Conservation (phyloP, 805 yeast genomes). For the Cyberlindnera nakhonratchasimensis region DNA sequence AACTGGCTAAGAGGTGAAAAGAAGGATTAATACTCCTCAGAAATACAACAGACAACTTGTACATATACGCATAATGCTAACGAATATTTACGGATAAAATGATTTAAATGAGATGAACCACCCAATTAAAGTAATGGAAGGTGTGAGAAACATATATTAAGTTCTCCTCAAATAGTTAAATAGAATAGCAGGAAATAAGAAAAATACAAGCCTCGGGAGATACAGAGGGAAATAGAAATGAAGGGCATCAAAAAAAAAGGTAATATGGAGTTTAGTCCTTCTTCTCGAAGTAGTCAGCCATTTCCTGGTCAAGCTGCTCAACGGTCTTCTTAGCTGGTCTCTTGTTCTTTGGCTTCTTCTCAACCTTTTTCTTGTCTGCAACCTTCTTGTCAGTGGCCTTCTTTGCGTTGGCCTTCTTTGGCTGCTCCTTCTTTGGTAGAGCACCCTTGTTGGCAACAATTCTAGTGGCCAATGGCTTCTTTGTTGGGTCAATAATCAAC, state of each 20-base stretch:
- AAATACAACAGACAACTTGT: not conserved
- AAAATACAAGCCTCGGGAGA: not conserved
- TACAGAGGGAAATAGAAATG: not conserved
- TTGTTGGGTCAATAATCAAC: conserved; percentile 79
- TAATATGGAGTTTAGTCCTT: conserved; percentile 28
- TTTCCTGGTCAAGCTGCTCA: conserved; percentile 95
- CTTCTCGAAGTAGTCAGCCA: conserved; percentile 87
- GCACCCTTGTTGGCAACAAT: conserved; percentile 47
- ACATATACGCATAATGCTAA: not conserved
- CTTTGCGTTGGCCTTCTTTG: conserved; percentile 17
- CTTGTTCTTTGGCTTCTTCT: conserved; percentile 30
- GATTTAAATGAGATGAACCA: no score
- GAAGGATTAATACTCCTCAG: not conserved
- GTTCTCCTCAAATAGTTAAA: no score
- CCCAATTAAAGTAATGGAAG: no score
- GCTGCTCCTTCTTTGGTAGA: conserved; percentile 12
- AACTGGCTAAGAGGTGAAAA: conserved; percentile 22
- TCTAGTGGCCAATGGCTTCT: conserved; percentile 72
- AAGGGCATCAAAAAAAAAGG: not conserved
- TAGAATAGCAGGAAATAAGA: not conserved
- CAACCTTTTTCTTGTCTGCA: conserved; percentile 9
- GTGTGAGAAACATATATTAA: no score
- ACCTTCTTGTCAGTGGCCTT: conserved; percentile 18
- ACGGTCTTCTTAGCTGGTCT: conserved; percentile 65
- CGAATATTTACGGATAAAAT: not conserved